Evolutionary conservation across 192 early-diverging fungal species (phyloP), one percentile per base, ranked within the genome.

Genomic region (Coemansia sp.): DNA sequence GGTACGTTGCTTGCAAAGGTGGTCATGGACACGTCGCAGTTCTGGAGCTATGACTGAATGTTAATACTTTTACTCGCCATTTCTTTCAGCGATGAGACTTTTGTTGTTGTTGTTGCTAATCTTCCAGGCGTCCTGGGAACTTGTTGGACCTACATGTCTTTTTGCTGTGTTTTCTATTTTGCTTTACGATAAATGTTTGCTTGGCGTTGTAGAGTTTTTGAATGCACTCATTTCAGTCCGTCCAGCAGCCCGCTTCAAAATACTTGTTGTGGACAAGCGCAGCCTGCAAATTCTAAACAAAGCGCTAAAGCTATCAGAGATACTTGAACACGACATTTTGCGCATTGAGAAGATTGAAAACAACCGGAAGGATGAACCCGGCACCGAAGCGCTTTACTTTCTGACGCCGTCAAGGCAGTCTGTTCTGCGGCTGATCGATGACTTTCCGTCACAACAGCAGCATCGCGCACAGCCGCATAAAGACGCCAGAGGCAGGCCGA

Each of bases 351-450:
- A 69, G 55, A 68, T 84, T 41, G 82, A 80, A 59, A 84, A 77
- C 64, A 63, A 65, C 51, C 77, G 82, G 48, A 73, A 73, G 55
- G 77, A 74, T 6, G 74, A 76, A 40, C 74, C 71, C 16, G 60
- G 41, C 45, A 75, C 70, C 12, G 84, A 85, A 13, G 84, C 75
- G 42, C 75, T 85, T 54, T 85, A 85, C 62, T 76, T 85, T 69
- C 71, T 85, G 37, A 80, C 77, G 6, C 84, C 84, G 10, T 80
- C 73, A 2, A 76, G 69, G 58, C 66, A 78, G 54, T 77, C 68
- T 39, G 61, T 85, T 32, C 46, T 46, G 21, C 63, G 67, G n/a
- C 71, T 85, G 41, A 77, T 80, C 5, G 46, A 51, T 32, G 84
- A 83, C 40, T 75, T 80, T 70, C 59, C 67, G 5, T 32, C 65